These are phyloP conservation scores for Chaetomiaceae sp. DNA, from an alignment of 2,329 filamentous ascomycete species.

Conservation along the genomic window DNA sequence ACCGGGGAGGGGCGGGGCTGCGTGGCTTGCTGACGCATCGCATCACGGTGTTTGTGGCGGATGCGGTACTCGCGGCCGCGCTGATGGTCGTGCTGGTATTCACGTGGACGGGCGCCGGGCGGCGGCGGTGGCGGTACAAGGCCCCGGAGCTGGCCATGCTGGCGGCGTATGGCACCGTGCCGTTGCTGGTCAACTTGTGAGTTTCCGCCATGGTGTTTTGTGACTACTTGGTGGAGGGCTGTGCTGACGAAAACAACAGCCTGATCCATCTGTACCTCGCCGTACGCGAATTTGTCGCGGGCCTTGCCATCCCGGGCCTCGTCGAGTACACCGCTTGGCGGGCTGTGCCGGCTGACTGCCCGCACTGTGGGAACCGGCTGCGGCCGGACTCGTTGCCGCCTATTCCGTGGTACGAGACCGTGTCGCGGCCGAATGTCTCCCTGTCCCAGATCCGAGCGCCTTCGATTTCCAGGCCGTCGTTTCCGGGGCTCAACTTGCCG, in stretches of 20 bases:
- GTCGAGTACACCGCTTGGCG: slow-evolving; percentile 36
- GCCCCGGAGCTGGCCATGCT: slow-evolving; percentile 34
- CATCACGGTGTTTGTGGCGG: slow-evolving; percentile 34
- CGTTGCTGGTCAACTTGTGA: slow-evolving; percentile 37
- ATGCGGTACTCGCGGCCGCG: slow-evolving; percentile 32
- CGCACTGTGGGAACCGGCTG: slow-evolving; percentile 35
- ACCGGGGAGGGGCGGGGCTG: background rate
- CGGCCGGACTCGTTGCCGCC: slow-evolving; percentile 32
- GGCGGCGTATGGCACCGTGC: slow-evolving; percentile 38
- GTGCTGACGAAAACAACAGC: slow-evolving; percentile 22
- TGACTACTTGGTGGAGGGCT: background rate
- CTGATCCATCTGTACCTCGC: slow-evolving; percentile 34
- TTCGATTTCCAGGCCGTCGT: background rate
- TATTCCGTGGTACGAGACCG: slow-evolving; percentile 30
- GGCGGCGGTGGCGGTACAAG: slow-evolving; percentile 11
- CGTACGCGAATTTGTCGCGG: slow-evolving; percentile 34
- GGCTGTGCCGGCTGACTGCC: slow-evolving; percentile 35
- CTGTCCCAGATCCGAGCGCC: slow-evolving; percentile 2
- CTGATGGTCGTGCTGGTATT: slow-evolving; percentile 37
- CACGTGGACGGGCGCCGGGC: slow-evolving; percentile 31
- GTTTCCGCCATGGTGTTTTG: slow-evolving; percentile 8
- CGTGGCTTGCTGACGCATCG: slow-evolving; percentile 24
- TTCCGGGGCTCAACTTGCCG: slow-evolving; percentile 4
- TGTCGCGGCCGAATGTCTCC: slow-evolving; percentile 15
- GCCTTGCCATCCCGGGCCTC: slow-evolving; percentile 34